Evolutionary conservation across 345 rosid genomes (phyloP).

Genomic region (Barbarea vulgaris): DNA sequence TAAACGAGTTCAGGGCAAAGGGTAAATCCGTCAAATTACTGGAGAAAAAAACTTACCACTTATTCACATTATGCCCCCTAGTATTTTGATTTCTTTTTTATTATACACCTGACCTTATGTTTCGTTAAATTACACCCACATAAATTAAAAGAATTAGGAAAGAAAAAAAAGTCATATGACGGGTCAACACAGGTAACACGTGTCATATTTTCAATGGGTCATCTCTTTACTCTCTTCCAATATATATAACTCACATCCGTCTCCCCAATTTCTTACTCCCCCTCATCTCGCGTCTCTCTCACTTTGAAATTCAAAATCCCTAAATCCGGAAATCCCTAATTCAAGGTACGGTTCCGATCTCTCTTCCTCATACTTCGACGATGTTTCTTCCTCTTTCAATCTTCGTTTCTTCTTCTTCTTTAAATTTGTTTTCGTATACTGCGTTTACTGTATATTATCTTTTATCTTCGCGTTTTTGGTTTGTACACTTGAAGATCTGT

Average conservation of each 20-base stretch:
- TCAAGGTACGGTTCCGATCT: conserved; percentile 18
- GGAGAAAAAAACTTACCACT: background rate
- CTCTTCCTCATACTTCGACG: background rate
- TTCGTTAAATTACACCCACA: background rate
- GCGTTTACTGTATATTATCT: background rate
- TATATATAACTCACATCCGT: background rate
- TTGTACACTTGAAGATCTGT: conserved; percentile 33
- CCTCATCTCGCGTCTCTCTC: background rate
- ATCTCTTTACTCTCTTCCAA: background rate
- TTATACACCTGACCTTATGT: background rate
- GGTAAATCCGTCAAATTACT: background rate
- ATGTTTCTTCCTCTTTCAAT: background rate
- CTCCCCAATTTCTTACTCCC: no score
- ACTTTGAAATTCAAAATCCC: conserved; percentile 18
- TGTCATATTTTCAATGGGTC: conserved; percentile 47
- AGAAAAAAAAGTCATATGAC: background rate
- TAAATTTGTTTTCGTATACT: background rate
- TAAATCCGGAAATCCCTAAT: conserved; percentile 10
- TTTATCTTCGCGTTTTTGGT: background rate
- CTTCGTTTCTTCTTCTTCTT: background rate
- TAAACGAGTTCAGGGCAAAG: conserved; percentile 31
- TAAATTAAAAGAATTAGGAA: background rate
- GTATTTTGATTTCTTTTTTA: background rate
- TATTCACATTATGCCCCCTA: background rate
- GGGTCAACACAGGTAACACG: conserved; percentile 17